Evolutionary conservation across 176 grass and related monocot species (phyloP), one percentile per base, ranked within the genome.

Genomic region (Ensete glaucum): DNA sequence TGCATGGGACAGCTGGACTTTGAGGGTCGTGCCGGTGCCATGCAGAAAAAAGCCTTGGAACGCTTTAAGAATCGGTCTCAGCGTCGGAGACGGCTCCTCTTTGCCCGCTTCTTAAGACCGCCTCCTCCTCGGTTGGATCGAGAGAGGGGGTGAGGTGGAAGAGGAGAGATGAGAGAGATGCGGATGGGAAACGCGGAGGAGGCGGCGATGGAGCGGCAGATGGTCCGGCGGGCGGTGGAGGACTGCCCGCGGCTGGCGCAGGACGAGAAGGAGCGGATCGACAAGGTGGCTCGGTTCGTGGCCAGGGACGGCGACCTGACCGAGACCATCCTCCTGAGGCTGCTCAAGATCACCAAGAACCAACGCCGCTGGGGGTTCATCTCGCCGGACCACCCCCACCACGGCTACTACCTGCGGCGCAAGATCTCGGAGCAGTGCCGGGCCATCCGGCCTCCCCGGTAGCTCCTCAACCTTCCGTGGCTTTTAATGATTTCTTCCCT

Each of bases 351-450:
- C 76, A 85, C 87, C 64, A 83, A 85, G 82, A 92, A 92, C 74
- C 64, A 73, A 53, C 90, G 77, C 50, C 84, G 90, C 0, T 92
- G 90, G 90, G 90, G 90, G 0, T 92, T 92, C 90, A 80, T 92
- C 12, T 76, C 80, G 9, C 77, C 80, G 26, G 90, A 87, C 57
- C 87, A 92, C 82, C 87, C 84, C 26, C 82, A 89, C 19, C 87
- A 92, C 58, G 82, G 82, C 15, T 92, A 92, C 70, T 92, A 92
- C 71, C 84, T 89, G 77, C 84, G 81, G 57, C 90, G 85, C 16
- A 89, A 89, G 87, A 83, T 92, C 74, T 92, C 90, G 58, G 90
- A 92, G 84, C 84, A 84, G 22, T 89, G 90, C 84, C 87, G 90
- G 34, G 85, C 79, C 79, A 78, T 84, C 65, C 87, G 87, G 34